Evolutionary conservation across 1,139 yeast species (phyloP).

Genomic region (Saccharomyces hybrid): DNA sequence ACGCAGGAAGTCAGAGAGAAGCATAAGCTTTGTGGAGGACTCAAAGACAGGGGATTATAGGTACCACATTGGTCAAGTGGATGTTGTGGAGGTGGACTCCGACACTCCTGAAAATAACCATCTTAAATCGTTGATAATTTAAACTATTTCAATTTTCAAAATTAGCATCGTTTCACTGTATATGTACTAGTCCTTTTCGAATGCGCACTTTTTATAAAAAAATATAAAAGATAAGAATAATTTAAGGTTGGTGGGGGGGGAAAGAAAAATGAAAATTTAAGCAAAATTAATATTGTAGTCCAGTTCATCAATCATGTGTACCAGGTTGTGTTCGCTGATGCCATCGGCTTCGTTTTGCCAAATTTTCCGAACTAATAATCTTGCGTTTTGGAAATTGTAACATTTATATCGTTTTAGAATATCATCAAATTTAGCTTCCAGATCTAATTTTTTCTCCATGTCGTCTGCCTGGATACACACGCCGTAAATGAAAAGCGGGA

Average conservation of each 20-base stretch:
- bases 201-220: background rate
- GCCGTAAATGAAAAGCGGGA: conserved; percentile 54
- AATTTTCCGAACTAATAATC: conserved; percentile 56
- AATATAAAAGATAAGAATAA: background rate
- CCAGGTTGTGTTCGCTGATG: conserved; percentile 40
- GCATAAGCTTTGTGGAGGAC: conserved; percentile 24
- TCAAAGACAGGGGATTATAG: conserved; percentile 22
- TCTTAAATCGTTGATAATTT: conserved; percentile 14
- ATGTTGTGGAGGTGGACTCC: conserved; percentile 17
- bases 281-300: conserved; percentile 83
- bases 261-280: conserved; percentile 3
- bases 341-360: conserved; percentile 40
- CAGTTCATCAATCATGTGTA: conserved; percentile 51
- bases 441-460: conserved; percentile 41
- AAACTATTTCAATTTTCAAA: conserved; percentile 2
- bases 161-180: background rate
- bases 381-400: conserved; percentile 37
- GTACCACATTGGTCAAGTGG: conserved; percentile 11
- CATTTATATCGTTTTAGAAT: conserved; percentile 50
- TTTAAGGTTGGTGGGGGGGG: background rate
- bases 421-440: conserved; percentile 40
- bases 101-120: conserved; percentile 21
- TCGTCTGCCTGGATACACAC: conserved; percentile 46
- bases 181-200: background rate
- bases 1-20: conserved; percentile 24